These are phyloP conservation scores for Trifolium dubium DNA, from an alignment of 306 rosid species.

Conservation along the genomic window DNA sequence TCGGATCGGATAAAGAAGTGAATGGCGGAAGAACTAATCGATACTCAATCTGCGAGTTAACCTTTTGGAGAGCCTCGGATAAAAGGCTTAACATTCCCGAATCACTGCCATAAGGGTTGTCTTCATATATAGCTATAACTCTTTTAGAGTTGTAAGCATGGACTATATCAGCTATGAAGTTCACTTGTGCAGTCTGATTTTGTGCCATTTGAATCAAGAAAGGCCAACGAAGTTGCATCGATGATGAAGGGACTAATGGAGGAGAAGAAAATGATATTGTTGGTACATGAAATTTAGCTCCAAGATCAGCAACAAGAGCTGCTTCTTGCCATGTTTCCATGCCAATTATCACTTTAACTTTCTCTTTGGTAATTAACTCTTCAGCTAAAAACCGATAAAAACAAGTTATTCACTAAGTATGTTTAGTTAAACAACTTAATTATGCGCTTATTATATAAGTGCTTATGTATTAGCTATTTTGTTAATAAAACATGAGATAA, in stretches of 20 bases:
- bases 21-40: conserved; percentile 57
- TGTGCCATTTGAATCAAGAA: conserved; percentile 59
- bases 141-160: conserved; percentile 42
- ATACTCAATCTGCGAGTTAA: conserved; percentile 57
- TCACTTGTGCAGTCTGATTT: conserved; percentile 40
- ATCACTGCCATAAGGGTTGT: conserved; percentile 51
- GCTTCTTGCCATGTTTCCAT: conserved; percentile 67
- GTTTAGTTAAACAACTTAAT: too few species aligned
- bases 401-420: neutral
- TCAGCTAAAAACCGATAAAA: conserved; percentile 49
- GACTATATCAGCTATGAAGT: conserved; percentile 61
- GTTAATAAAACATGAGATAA: too few species aligned
- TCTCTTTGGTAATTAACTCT: conserved; percentile 46
- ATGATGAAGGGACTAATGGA: conserved; percentile 43
- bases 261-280: conserved; percentile 60
- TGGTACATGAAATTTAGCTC: conserved; percentile 50
- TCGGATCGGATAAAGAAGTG: conserved; percentile 55
- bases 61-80: conserved; percentile 59
- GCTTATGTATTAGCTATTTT: too few species aligned
- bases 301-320: conserved; percentile 59
- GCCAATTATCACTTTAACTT: conserved; percentile 55
- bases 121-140: conserved; percentile 61
- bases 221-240: conserved; percentile 54
- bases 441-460: neutral
- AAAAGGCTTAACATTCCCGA: conserved; percentile 52